Evolutionary conservation across 371 early-diverging fungal genomes (phyloP), one percentile per base, ranked within the genome.

Genomic region (Sporodiniella umbellata): DNA sequence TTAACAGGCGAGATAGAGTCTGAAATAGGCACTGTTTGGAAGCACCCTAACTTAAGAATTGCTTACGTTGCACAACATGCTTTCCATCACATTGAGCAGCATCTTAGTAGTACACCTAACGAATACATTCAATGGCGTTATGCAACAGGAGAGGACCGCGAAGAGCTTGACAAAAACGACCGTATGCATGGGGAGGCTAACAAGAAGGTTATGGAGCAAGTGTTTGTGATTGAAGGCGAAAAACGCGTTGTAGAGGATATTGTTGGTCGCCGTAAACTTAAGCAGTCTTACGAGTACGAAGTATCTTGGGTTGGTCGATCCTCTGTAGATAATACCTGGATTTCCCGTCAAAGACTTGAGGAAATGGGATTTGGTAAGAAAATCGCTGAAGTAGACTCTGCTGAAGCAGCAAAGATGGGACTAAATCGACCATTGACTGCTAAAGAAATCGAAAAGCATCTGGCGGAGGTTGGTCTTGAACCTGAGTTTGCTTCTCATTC

Each of bases 31-130:
- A 74, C 84, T 48, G 85, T 90, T 48, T 82, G 79, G 79, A 87
- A 85, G 77, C 88, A 88, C 61, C 87, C 88, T 26, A 86, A 85
- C 68, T 73, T 89, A 54, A 87, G 92, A 55, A 83, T 89, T 61
- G 91, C 86, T 23, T 93, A 92, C 61, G 91, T 93, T 48, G 89
- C 93, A 23, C 94, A 95, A 71, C 91, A 93, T 51, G 89, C 89
- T 46, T 89, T 92, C 84, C 87, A 90, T 62, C 89, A 92, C 58
- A 70, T 92, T 62, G 88, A 90, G 51, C 83, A 85, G 64, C 92
- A 92, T 54, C 63, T 87, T 64, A 88, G 88, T 51, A 73, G 68
- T 53, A 89, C 92, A 1, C 88, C 92, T 17, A 88, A 88, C 70
- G 82, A 85, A 45, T 92, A 92, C 66, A 85, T 92, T 44, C 89